A percentile compares a stretch with the other conserved stretches of the same genome.
phyloP scores from a whole-genome alignment of 768 basidiomycete species.

The Galerina marginata region DNA sequence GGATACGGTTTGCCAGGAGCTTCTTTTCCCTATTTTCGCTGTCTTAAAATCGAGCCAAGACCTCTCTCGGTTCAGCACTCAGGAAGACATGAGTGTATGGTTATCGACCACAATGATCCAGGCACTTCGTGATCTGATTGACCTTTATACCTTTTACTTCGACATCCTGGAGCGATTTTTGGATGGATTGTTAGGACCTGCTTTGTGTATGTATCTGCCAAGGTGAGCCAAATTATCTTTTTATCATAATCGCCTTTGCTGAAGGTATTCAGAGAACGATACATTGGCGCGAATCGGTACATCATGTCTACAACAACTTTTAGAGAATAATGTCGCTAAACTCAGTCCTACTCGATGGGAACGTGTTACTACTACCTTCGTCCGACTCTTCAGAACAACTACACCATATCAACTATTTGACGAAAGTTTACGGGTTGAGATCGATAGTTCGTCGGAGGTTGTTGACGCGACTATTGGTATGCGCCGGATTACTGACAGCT shows the following conservation, averaged over 20 bases:
- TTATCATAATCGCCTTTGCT: conserved; percentile 1
- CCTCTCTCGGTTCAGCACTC: conserved; percentile 89
- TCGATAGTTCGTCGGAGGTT: conserved; percentile 65
- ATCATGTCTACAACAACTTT: conserved; percentile 93
- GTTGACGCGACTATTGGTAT: conserved; percentile 50
- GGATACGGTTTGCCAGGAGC: conserved; percentile 96
- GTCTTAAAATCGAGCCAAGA: conserved; percentile 94
- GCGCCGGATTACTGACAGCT: neutral
- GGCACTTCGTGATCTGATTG: conserved; percentile 92
- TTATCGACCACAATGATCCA: conserved; percentile 99
- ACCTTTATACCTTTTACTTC: conserved; percentile 95
- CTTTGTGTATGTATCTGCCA: conserved; percentile 98
- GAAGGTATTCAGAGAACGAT: conserved; percentile 78
- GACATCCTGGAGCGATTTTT: conserved; percentile 87
- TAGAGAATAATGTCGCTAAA: conserved; percentile 92
- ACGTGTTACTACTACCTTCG: conserved; percentile 88
- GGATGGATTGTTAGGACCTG: conserved; percentile 91
- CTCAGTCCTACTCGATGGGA: conserved; percentile 89
- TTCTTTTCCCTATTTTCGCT: conserved; percentile 98
- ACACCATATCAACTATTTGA: conserved; percentile 98
- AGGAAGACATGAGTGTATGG: conserved; percentile 99
- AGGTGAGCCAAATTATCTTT: conserved; percentile 59
- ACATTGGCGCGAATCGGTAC: conserved; percentile 97
- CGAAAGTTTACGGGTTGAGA: conserved; percentile 84
- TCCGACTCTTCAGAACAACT: conserved; percentile 95